Evolutionary conservation across 768 basidiomycete species (phyloP).

Genomic region (Porphyrellus cyaneotinctus): DNA sequence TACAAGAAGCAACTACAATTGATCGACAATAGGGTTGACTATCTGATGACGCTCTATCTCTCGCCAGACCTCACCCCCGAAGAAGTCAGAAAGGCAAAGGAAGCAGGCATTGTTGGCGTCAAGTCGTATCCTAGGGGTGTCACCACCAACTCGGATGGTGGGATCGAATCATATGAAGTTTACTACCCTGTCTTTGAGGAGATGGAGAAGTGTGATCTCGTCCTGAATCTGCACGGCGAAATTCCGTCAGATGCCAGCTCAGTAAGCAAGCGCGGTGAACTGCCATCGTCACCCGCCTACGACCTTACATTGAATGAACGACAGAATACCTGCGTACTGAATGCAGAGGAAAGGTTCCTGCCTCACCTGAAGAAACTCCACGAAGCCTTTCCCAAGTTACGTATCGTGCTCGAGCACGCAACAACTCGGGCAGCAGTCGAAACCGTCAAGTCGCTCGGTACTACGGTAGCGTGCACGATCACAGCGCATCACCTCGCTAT

Average conservation of each 20-base stretch:
- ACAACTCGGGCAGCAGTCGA: conserved; percentile 91
- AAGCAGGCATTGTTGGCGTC: conserved; percentile 81
- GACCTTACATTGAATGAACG: background rate
- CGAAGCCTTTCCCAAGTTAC: conserved; percentile 76
- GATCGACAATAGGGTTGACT: conserved; percentile 76
- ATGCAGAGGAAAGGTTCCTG: conserved; percentile 88
- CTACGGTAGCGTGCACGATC: conserved; percentile 92
- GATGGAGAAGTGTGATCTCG: conserved; percentile 92
- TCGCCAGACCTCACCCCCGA: conserved; percentile 85
- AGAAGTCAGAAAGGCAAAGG: conserved; percentile 84
- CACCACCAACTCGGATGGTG: conserved; percentile 94
- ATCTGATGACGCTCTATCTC: conserved; percentile 97
- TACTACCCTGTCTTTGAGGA: conserved; percentile 92
- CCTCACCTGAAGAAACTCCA: conserved; percentile 84
- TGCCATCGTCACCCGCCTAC: background rate
- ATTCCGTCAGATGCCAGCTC: conserved; percentile 77
- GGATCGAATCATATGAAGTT: conserved; percentile 91
- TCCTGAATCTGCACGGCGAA: conserved; percentile 96
- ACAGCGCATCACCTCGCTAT: conserved; percentile 94
- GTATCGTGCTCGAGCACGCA: conserved; percentile 96
- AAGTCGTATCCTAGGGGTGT: conserved; percentile 98
- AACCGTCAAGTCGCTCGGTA: conserved; percentile 69
- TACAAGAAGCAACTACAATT: conserved; percentile 74
- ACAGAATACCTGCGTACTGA: conserved; percentile 87
- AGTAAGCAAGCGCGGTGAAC: conserved; percentile 34